These are phyloP conservation scores for Papiliotrema terrestris DNA, from an alignment of 1,284 basidiomycete species.

Conservation along the genomic window DNA sequence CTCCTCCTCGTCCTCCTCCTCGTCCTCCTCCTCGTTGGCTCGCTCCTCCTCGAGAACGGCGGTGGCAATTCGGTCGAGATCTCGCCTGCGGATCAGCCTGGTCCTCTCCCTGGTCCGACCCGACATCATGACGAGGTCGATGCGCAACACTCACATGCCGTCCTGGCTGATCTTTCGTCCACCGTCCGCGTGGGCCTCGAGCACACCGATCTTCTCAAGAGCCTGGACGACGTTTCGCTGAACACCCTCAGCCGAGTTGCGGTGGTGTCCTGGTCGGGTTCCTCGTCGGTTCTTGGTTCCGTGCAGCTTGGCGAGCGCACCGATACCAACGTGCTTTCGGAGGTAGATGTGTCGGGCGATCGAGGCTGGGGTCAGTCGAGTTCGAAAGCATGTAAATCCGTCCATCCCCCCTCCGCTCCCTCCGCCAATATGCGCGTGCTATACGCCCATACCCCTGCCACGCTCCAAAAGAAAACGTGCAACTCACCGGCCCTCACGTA, in stretches of 20 bases:
- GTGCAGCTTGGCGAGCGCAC: conserved; percentile 94
- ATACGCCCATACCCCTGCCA: too few relatives aligned
- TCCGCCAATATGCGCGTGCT: too few relatives aligned
- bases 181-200: conserved; percentile 90
- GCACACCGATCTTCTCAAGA: conserved; percentile 97
- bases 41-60: conserved; percentile 85
- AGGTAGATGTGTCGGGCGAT: conserved; percentile 99
- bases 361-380: conserved; percentile 61
- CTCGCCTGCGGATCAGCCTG: conserved; percentile 57
- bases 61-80: conserved; percentile 97
- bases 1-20: conserved; percentile 78
- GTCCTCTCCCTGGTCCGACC: background rate
- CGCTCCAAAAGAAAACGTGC: background rate
- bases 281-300: conserved; percentile 94
- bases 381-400: background rate
- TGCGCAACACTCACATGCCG: conserved; percentile 59
- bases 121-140: background rate
- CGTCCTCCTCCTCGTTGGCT: conserved; percentile 81
- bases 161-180: conserved; percentile 96
- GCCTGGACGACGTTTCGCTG: conserved; percentile 93
- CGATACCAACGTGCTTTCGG: conserved; percentile 96
- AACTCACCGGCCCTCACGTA: conserved; percentile 91
- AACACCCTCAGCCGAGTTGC: conserved; percentile 77
- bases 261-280: conserved; percentile 93
- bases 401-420: too few relatives aligned